Base-by-base conservation (phyloP, 352 stramenopile genomes). In the Phytophthora ohioensis region DNA sequence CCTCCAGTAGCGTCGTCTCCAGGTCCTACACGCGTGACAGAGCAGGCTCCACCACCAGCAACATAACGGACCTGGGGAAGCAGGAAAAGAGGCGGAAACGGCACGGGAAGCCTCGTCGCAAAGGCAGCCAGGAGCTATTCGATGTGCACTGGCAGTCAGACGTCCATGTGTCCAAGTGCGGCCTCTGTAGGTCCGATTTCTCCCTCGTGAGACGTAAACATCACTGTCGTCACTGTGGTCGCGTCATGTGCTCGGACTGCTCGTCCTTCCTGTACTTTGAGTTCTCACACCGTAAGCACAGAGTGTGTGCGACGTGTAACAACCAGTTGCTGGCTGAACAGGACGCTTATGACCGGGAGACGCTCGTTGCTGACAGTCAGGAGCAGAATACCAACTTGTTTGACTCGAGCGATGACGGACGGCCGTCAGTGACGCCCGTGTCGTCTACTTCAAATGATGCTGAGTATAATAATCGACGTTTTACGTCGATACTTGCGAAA, bases 161-260 rank as follows among this genome's bases (percentile, higher is more conserved):
- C 48, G 59, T 63, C 3, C 54, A 69, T 12, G 82, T 88, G 17
- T 45, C 58, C 15, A 69, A 60, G 51, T 94, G 87, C 57, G 75
- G 72, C 15, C 65, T 88, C n/a, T 94, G 87, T 60, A 47, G 45
- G 3, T 78, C 69, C 32, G 72, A 83, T 17, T 94, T 94, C 41
- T 93, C 87, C 39, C 49, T 94, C 12, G 64, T 92, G 49, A 81
- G 77, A 59, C 82, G 87, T 54, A 93, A 91, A 65, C 87, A 94
- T 42, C 87, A 94, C 60, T 94, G 87, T 51, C 82, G 87, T 63
- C 87, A 78, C 57, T 94, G 87, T 27, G 87, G 87, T 5, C 82
- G 82, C 17, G 82, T 94, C 54, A 91, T 94, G 68, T 94, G 87
- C 66, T 85, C 83, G 1, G 87, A 92, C 35, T 94, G 87, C 63